Conservation (phyloP, 306 rosid genomes). For the Lathyrus aphaca region DNA sequence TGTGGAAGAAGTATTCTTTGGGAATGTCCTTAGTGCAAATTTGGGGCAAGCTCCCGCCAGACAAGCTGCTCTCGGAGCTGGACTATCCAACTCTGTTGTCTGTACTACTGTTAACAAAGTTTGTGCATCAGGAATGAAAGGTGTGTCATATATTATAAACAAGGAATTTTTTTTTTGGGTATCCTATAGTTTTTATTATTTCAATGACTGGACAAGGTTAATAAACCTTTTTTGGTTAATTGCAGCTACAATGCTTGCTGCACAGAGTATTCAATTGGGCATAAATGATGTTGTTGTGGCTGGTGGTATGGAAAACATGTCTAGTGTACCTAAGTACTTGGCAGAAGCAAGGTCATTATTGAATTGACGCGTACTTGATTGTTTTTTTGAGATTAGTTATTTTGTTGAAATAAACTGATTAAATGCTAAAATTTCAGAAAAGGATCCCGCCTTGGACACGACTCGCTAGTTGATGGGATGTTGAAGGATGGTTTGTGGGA, state of each 20-base stretch:
- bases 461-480: constrained; percentile 96
- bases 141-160: constrained; percentile 40
- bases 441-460: constrained; percentile 98
- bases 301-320: constrained; percentile 99
- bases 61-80: constrained; percentile 98
- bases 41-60: constrained; percentile 99
- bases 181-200: neutral
- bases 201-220: neutral
- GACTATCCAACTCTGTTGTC: constrained; percentile 78
- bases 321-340: constrained; percentile 86
- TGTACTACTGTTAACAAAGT: constrained; percentile 95
- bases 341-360: constrained; percentile 90
- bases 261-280: constrained; percentile 97
- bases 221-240: constrained; percentile 29
- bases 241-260: constrained; percentile 96
- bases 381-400: constrained; percentile 28
- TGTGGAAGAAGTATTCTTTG: constrained; percentile 90
- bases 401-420: constrained; percentile 39
- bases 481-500: constrained; percentile 98
- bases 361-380: constrained; percentile 5
- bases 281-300: constrained; percentile 91
- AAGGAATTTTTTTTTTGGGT: neutral
- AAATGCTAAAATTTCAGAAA: constrained; percentile 69
- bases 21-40: constrained; percentile 97
- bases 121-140: constrained; percentile 99